Percentiles rank a stretch among this genome's conserved stretches.
Evolutionary conservation across 1,284 basidiomycete species (phyloP).

Genomic region (Termitomyces sp.): DNA sequence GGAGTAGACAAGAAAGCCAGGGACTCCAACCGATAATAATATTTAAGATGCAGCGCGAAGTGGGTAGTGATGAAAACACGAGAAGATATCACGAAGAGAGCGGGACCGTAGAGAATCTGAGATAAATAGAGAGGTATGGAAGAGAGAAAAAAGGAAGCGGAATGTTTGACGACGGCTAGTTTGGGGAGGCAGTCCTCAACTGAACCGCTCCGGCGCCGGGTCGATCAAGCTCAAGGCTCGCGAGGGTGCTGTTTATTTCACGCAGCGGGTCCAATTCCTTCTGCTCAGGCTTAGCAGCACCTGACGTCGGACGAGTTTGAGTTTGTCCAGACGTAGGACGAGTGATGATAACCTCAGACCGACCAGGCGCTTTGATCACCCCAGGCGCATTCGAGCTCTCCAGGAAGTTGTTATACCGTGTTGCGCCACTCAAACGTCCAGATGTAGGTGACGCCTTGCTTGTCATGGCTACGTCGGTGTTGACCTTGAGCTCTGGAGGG

Average conservation of each 20-base stretch:
- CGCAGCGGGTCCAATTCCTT: conserved; percentile 51
- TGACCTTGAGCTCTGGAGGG: conserved; percentile 19
- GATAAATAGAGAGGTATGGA: conserved; percentile 13
- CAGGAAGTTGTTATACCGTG: conserved; percentile 42
- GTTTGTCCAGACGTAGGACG: conserved; percentile 46
- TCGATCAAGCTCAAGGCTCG: conserved; percentile 61
- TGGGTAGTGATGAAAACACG: conserved; percentile 20
- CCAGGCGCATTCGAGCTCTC: conserved; percentile 31
- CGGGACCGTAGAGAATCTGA: conserved; percentile 8
- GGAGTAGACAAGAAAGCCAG: conserved; percentile 12
- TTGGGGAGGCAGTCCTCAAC: conserved; percentile 25
- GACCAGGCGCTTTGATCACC: conserved; percentile 35
- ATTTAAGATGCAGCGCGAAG: conserved; percentile 25
- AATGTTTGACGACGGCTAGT: neutral
- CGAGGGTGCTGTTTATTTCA: conserved; percentile 72
- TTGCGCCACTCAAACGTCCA: conserved; percentile 37
- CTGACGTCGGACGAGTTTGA: conserved; percentile 23
- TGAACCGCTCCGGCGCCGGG: conserved; percentile 24
- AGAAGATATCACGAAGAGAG: conserved; percentile 8
- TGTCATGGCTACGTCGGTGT: conserved; percentile 17
- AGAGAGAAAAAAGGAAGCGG: conserved; percentile 3
- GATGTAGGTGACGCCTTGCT: conserved; percentile 43
- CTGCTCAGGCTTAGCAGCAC: conserved; percentile 17
- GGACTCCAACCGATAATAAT: conserved; percentile 22
- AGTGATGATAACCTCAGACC: conserved; percentile 44